Percentiles rank a stretch among this genome's conserved stretches.
phyloP scores from a whole-genome alignment of 352 stramenopile genomes.

The Globisporangium paroecandrum region DNA sequence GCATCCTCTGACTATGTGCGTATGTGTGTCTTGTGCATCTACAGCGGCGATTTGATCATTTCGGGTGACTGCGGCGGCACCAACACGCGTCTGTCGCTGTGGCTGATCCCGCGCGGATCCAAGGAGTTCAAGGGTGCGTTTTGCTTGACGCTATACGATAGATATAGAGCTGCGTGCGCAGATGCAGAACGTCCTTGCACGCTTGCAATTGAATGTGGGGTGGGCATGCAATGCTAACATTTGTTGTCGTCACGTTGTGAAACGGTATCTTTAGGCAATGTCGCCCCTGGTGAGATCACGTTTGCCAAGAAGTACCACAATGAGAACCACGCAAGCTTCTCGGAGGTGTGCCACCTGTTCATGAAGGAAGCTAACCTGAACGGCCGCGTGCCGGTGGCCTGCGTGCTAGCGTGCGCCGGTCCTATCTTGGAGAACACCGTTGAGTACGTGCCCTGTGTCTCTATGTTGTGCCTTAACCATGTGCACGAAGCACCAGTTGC shows the following conservation, averaged over 20 bases:
- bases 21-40: neutral
- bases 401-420: conserved; percentile 74
- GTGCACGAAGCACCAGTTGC: neutral
- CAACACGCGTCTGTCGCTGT: conserved; percentile 94
- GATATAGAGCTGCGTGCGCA: neutral
- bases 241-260: neutral
- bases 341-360: conserved; percentile 90
- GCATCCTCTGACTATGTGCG: neutral
- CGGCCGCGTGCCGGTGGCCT: conserved; percentile 52
- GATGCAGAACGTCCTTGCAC: neutral
- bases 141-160: too few relatives aligned
- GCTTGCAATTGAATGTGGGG: conserved; percentile 16
- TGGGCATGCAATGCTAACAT: neutral
- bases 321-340: conserved; percentile 76
- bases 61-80: conserved; percentile 96
- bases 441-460: conserved; percentile 36
- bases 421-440: conserved; percentile 83
- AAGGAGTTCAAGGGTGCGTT: conserved; percentile 50
- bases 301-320: conserved; percentile 89
- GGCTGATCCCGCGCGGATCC: conserved; percentile 62
- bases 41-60: conserved; percentile 73
- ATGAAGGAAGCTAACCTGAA: conserved; percentile 89
- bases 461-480: neutral
- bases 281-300: conserved; percentile 76
- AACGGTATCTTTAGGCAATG: conserved; percentile 29